Conservation (phyloP, 164 flowering plant species). For the Piper longum region DNA sequence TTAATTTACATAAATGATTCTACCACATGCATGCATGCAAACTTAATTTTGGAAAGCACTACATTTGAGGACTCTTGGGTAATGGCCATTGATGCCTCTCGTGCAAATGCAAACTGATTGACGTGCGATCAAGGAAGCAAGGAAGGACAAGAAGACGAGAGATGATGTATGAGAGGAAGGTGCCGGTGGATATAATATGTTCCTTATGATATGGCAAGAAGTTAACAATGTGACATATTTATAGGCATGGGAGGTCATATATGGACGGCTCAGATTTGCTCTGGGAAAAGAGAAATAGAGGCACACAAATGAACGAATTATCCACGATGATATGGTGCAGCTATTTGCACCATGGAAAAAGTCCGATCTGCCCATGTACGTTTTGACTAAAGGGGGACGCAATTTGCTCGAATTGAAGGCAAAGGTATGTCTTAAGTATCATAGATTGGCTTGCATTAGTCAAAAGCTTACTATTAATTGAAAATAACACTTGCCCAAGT, state of each 20-base stretch:
- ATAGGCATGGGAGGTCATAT: constrained; percentile 22
- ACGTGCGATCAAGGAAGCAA: neutral
- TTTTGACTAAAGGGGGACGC: neutral
- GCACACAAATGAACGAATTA: constrained; percentile 15
- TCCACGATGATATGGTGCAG: constrained; percentile 1
- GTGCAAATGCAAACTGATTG: neutral
- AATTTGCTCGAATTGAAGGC: neutral
- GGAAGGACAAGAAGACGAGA: neutral
- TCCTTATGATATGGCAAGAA: constrained; percentile 3
- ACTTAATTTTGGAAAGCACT: no score
- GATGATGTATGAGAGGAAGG: neutral
- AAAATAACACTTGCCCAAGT: neutral
- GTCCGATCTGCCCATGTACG: neutral
- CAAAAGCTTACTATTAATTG: neutral
- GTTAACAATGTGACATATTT: constrained; percentile 12
- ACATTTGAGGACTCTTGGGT: neutral
- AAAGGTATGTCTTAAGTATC: constrained; percentile 11
- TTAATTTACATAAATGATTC: neutral
- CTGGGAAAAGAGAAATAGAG: constrained; percentile 1
- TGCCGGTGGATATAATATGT: constrained; percentile 1
- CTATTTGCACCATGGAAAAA: neutral
- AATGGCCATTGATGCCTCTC: constrained; percentile 26
- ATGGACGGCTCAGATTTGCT: constrained; percentile 35
- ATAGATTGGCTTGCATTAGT: neutral
- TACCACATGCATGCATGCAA: neutral